A percentile compares a stretch with the other conserved stretches of the same genome.
Conservation (phyloP, 2,329 filamentous ascomycete species). For the Fusarium virguliforme region DNA sequence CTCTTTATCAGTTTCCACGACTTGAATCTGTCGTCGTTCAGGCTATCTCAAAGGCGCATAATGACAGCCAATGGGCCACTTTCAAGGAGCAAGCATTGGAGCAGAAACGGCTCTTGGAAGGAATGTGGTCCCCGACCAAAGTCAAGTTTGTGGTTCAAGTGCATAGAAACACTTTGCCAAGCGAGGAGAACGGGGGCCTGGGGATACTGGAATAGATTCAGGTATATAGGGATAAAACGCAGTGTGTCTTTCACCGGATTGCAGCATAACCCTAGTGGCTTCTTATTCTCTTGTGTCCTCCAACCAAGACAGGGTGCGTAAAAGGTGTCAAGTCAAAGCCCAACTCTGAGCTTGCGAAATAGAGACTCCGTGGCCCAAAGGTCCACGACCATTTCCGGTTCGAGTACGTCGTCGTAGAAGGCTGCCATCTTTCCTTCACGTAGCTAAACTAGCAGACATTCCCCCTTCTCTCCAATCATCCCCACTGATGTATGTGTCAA, state of each 20-base stretch:
- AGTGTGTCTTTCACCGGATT: no score
- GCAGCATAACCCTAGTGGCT: no score
- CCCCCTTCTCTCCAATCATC: not conserved
- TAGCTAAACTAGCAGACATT: not conserved
- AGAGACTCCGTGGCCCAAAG: no score
- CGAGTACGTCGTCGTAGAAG: not conserved
- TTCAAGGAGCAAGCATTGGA: not conserved
- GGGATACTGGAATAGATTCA: not conserved
- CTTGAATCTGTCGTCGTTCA: constrained; percentile 6
- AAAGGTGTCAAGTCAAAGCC: no score
- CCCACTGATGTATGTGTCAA: not conserved
- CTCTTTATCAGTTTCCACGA: not conserved
- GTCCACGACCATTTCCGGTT: not conserved
- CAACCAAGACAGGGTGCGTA: no score
- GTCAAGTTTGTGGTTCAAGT: not conserved
- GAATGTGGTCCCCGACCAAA: not conserved
- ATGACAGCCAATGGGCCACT: not conserved
- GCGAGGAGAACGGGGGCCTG: not conserved
- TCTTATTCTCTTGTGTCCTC: no score
- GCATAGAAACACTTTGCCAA: not conserved
- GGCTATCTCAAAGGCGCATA: not conserved
- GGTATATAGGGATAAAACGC: not conserved
- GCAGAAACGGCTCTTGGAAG: not conserved
- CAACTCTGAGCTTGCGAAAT: no score
- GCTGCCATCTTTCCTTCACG: not conserved